phyloP scores from a whole-genome alignment of 176 grass and related monocot genomes.

The Eremochloa ophiuroides region DNA sequence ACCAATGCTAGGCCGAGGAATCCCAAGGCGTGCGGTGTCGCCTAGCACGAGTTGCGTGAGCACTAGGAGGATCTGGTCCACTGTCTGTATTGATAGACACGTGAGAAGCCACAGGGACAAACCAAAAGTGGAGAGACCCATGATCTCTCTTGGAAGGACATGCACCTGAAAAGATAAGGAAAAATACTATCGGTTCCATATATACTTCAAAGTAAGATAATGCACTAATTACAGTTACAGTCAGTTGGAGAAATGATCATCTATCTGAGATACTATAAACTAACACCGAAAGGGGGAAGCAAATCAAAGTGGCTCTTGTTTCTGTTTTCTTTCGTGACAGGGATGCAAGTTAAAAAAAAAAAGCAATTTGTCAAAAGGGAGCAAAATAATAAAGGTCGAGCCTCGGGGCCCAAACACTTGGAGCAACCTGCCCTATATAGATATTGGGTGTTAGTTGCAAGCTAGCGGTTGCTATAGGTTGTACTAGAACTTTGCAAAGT shows the following conservation, averaged over 20 bases:
- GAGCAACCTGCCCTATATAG: slow-evolving; percentile 17
- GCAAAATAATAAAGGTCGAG: neutral
- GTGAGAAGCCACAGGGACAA: slow-evolving; percentile 59
- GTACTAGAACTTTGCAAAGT: slow-evolving; percentile 41
- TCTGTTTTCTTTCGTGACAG: slow-evolving; percentile 30
- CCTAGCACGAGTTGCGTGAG: slow-evolving; percentile 48
- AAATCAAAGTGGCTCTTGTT: slow-evolving; percentile 10
- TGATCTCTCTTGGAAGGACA: slow-evolving; percentile 71
- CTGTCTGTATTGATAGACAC: slow-evolving; percentile 36
- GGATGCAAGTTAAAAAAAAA: neutral
- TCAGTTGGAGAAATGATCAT: neutral
- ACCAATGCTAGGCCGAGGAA: slow-evolving; percentile 60
- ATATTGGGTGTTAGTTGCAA: slow-evolving; percentile 39
- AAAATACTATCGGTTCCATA: neutral
- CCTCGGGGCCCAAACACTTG: slow-evolving; percentile 44
- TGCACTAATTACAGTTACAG: slow-evolving; percentile 18
- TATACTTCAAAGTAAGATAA: neutral
- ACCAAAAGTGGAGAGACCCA: slow-evolving; percentile 74
- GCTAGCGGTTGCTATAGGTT: slow-evolving; percentile 25
- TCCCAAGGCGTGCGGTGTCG: slow-evolving; percentile 47
- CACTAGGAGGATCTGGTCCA: slow-evolving; percentile 60
- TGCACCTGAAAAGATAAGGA: slow-evolving; percentile 57
- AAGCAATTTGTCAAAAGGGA: neutral
- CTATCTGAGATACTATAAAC: neutral
- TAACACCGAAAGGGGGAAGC: slow-evolving; percentile 19